phyloP scores from a whole-genome alignment of 2,329 filamentous ascomycete genomes.

The Aspergillus flavus region DNA sequence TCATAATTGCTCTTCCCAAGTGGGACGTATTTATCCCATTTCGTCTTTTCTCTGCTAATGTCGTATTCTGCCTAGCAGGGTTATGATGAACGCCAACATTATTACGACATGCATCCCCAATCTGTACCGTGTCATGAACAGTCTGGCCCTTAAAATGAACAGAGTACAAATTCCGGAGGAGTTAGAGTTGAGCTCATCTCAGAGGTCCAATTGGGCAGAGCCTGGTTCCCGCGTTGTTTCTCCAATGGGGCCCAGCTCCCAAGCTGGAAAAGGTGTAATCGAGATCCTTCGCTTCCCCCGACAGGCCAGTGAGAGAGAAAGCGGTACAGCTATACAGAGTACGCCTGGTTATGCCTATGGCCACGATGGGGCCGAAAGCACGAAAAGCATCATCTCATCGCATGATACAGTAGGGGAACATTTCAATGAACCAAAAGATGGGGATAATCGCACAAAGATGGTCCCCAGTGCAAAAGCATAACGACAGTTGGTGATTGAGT shows the following conservation, averaged over 20 bases:
- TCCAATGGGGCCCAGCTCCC: background rate
- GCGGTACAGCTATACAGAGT: background rate
- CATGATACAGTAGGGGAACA: background rate
- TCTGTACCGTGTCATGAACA: slow-evolving; percentile 16
- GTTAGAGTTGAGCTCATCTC: background rate
- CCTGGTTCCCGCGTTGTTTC: background rate
- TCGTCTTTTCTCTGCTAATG: background rate
- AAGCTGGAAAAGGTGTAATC: background rate
- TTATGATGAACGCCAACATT: slow-evolving; percentile 19
- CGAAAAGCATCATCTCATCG: background rate
- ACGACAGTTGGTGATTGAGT: background rate
- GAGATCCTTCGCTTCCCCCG: background rate
- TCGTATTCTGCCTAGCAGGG: background rate
- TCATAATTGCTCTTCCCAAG: too few species aligned
- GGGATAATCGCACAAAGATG: background rate
- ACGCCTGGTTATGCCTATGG: too few species aligned
- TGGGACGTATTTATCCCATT: background rate
- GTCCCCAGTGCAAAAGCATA: too few species aligned
- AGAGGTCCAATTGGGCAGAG: background rate
- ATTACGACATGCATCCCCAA: slow-evolving; percentile 19
- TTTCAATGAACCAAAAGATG: background rate
- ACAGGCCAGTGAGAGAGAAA: background rate
- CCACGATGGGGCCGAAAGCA: background rate
- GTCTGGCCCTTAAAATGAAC: slow-evolving; percentile 4
- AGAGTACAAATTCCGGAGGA: background rate